Evolutionary conservation across 306 rosid species (phyloP).

Genomic region (Begonia fuchsioides): DNA sequence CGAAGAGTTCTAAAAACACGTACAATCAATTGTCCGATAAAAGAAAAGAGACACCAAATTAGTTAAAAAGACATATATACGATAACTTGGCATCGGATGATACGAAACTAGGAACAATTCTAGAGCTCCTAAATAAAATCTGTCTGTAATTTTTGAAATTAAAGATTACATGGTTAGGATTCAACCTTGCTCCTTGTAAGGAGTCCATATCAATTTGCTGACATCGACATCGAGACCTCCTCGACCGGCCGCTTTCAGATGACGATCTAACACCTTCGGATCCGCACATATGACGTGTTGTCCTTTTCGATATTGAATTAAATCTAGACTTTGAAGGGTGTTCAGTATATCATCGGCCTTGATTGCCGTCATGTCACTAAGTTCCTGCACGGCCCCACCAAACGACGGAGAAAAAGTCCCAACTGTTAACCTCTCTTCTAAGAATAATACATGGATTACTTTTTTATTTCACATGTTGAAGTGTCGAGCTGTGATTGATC

Average conservation of each 20-base stretch:
- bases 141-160: background rate
- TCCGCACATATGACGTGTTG: constrained; percentile 98
- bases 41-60: no score
- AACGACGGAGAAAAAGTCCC: background rate
- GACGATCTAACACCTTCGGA: constrained; percentile 95
- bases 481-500: no score
- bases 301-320: constrained; percentile 95
- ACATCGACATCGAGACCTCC: constrained; percentile 96
- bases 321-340: constrained; percentile 78
- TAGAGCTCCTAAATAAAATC: background rate
- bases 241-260: constrained; percentile 93
- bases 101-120: no score
- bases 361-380: constrained; percentile 99
- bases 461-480: no score
- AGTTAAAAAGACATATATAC: no score
- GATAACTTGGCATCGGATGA: no score
- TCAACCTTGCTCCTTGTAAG: constrained; percentile 77
- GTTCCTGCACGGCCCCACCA: constrained; percentile 44
- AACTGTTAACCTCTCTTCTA: no score
- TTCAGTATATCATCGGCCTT: constrained; percentile 87
- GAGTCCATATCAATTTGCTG: constrained; percentile 95
- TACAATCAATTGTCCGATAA: no score
- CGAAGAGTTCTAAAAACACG: no score
- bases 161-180: background rate
- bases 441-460: no score